These are phyloP conservation scores for Mycena capillaripes DNA, from an alignment of 768 basidiomycete genomes.

Conservation along the genomic window DNA sequence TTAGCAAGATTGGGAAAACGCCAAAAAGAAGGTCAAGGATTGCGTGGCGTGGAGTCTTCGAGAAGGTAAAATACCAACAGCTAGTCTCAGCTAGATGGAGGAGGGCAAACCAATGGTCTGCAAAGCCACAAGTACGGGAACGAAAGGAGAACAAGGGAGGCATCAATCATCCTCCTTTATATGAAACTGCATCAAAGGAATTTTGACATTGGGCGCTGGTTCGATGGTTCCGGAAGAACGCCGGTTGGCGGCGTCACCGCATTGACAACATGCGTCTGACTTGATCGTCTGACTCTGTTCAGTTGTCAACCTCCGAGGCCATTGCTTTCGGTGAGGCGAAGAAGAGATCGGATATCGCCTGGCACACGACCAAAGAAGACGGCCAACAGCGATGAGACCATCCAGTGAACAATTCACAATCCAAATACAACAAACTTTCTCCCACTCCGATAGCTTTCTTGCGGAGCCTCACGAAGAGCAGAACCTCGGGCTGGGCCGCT, in stretches of 20 bases:
- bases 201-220: conserved; percentile 22
- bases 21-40: conserved; percentile 28
- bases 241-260: not conserved
- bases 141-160: not conserved
- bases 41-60: conserved; percentile 33
- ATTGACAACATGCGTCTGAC: not conserved
- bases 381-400: too few relatives aligned
- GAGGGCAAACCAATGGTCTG: not conserved
- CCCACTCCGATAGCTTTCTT: too few relatives aligned
- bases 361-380: too few relatives aligned
- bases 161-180: not conserved
- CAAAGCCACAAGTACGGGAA: conserved; percentile 3
- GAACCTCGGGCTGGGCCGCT: not conserved
- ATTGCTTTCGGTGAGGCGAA: too few relatives aligned
- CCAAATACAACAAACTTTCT: too few relatives aligned
- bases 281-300: not conserved
- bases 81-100: conserved; percentile 28
- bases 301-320: too few relatives aligned
- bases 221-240: not conserved
- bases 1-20: conserved; percentile 17
- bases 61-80: conserved; percentile 13
- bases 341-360: too few relatives aligned
- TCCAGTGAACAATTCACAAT: too few relatives aligned
- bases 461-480: too few relatives aligned
- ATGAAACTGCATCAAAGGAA: conserved; percentile 7